Percentiles rank a stretch among this genome's conserved stretches.
phyloP scores from a whole-genome alignment of 768 basidiomycete genomes.

The Tulasnella sp. region DNA sequence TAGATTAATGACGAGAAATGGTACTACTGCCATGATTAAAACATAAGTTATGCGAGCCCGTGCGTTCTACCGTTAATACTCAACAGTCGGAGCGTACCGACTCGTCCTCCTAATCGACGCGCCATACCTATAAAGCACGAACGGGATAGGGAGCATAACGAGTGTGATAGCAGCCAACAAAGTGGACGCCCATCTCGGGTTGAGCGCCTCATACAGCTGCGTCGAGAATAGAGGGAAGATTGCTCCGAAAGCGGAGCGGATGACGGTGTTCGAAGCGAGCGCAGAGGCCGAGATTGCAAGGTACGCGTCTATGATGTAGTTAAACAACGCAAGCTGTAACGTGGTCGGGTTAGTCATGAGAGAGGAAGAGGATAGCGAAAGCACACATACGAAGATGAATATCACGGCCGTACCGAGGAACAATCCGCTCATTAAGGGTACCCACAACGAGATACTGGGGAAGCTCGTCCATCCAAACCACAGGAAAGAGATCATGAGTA shows the following conservation, averaged over 20 bases:
- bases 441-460: conserved; percentile 10
- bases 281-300: conserved; percentile 19
- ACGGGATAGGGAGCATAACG: conserved; percentile 26
- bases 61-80: too few relatives aligned
- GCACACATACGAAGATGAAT: conserved; percentile 18
- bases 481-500: conserved; percentile 19
- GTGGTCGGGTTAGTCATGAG: background rate
- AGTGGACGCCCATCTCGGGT: conserved; percentile 27
- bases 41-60: too few relatives aligned
- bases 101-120: conserved; percentile 23
- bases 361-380: conserved; percentile 4
- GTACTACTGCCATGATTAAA: too few relatives aligned
- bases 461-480: conserved; percentile 20
- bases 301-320: too few relatives aligned
- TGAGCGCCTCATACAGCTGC: conserved; percentile 24
- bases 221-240: conserved; percentile 20
- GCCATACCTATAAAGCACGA: conserved; percentile 29
- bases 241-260: conserved; percentile 18
- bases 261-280: conserved; percentile 19
- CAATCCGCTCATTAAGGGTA: conserved; percentile 18
- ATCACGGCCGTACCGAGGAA: conserved; percentile 3
- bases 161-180: conserved; percentile 27
- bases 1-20: too few relatives aligned
- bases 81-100: too few relatives aligned
- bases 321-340: conserved; percentile 11